Evolutionary conservation across 495 filamentous ascomycete genomes (phyloP), one percentile per base, ranked within the genome.

Genomic region (Podospora didyma): DNA sequence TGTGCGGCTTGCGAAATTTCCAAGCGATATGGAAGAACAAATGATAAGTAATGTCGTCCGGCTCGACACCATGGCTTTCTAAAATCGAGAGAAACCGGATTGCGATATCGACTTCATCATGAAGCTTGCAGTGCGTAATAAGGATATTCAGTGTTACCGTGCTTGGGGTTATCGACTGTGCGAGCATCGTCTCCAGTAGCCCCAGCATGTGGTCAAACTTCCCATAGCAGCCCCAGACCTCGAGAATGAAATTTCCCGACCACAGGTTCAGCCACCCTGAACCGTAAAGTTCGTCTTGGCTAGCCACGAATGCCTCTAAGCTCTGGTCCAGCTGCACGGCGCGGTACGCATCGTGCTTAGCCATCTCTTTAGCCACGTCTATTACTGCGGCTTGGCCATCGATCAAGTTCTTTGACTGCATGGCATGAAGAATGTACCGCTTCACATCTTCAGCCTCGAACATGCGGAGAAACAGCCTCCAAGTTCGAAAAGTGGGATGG

Each of bases 401-500:
- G n/a, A 69, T n/a, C 46, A 1, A 73, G 60, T 3, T 63, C 60
- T 35, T 69, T 66, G 20, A 31, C 21, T 56, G 53, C 67, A 79
- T 71, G 39, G 52, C 62, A 5, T 52, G 60, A 1, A 74, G 39
- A 20, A 76, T 61, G 56, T 69, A 68, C 5, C 64, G 62, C 53
- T 65, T 71, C n/a, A 68, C 60, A 7, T 64, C 59, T 56, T 72
- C 73, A 35, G 64, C 65, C 49, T 74, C 46, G 51, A 78, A 61
- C 51, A 78, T 59, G 22, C 64, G 56, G 19, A 79, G 44, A 54
- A 78, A 74, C 6, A 72, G 59, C 1, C 64, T 50, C 77, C 77
- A 79, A 5, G 72, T 72, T 22, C 61, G 58, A 2, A 63, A 47
- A 42, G 72, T 67, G 0, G 70, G 62, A n/a, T 28, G 46, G 24